Evolutionary conservation across 176 grass and related monocot genomes (phyloP).

Genomic region (Rhynchospora tenuis): DNA sequence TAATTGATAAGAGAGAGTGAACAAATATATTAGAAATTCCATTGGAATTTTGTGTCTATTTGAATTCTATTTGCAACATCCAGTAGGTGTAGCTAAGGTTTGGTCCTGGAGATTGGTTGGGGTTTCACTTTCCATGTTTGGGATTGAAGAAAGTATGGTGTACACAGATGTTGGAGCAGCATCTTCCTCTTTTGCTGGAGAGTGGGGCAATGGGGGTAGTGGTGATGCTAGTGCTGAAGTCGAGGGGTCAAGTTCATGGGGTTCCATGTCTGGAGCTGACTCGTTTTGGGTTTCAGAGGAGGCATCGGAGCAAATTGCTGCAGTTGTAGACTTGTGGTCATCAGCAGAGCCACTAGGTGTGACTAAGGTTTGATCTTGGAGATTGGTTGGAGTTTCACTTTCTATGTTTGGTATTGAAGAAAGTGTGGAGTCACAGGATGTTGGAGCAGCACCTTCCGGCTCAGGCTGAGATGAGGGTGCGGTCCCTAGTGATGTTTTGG

Average conservation of each 20-base stretch:
- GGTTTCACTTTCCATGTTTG: slow-evolving; percentile 24
- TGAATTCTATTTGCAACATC: too few species aligned
- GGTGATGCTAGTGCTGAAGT: background rate
- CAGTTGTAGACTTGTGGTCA: slow-evolving; percentile 6
- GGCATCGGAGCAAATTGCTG: slow-evolving; percentile 23
- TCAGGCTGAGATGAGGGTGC: background rate
- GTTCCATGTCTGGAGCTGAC: background rate
- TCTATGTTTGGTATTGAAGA: slow-evolving; percentile 15
- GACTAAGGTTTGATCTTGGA: slow-evolving; percentile 29
- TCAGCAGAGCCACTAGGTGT: slow-evolving; percentile 20
- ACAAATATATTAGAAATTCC: too few species aligned
- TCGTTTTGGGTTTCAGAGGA: slow-evolving; percentile 19
- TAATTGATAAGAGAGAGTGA: too few species aligned
- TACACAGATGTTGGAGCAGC: slow-evolving; percentile 5
- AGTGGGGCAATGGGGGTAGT: background rate
- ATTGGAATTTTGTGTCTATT: too few species aligned
- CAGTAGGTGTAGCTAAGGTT: slow-evolving; percentile 28
- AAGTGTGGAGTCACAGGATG: slow-evolving; percentile 6
- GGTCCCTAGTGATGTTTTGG: background rate
- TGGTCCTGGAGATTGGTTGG: slow-evolving; percentile 33
- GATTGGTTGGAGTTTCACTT: slow-evolving; percentile 9
- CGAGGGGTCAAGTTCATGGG: background rate
- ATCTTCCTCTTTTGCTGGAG: background rate
- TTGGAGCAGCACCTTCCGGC: background rate
- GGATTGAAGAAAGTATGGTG: slow-evolving; percentile 3